Evolutionary conservation across 805 yeast genomes (phyloP).

Genomic region (Wickerhamiella alocasiicola): DNA sequence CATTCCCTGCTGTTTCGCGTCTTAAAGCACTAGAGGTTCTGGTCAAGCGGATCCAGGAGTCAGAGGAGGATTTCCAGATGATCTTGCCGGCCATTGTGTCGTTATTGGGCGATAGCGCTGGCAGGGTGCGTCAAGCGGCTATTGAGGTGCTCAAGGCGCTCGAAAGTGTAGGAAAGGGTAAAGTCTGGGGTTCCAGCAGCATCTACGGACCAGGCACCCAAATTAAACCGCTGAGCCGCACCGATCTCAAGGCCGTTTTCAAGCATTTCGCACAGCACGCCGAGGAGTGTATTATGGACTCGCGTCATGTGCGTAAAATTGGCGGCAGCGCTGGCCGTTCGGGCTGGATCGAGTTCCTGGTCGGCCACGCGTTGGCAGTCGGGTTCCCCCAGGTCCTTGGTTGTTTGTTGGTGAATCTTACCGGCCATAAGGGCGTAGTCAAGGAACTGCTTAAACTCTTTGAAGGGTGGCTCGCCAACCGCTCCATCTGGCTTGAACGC

Average conservation of each 20-base stretch:
- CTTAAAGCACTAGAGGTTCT: slow-evolving; percentile 25
- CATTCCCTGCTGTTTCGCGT: slow-evolving; percentile 29
- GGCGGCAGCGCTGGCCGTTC: slow-evolving; percentile 26
- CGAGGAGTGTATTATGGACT: slow-evolving; percentile 40
- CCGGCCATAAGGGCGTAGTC: slow-evolving; percentile 28
- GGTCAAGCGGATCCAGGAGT: slow-evolving; percentile 11
- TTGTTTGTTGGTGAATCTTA: slow-evolving; percentile 36
- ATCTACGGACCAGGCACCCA: slow-evolving; percentile 39
- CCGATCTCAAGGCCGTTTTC: slow-evolving; percentile 44
- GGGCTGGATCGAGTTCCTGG: slow-evolving; percentile 22
- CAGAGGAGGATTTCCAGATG: slow-evolving; percentile 27
- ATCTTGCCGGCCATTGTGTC: slow-evolving; percentile 25
- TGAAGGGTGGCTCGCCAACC: slow-evolving; percentile 34
- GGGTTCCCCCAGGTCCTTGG: slow-evolving; percentile 46
- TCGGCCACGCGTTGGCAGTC: slow-evolving; percentile 25
- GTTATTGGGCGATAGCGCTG: slow-evolving; percentile 27
- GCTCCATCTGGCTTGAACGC: slow-evolving; percentile 34
- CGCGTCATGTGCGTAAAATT: slow-evolving; percentile 28
- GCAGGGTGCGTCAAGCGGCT: slow-evolving; percentile 25
- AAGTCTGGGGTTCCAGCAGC: slow-evolving; percentile 26
- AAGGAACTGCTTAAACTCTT: slow-evolving; percentile 36
- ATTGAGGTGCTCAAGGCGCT: slow-evolving; percentile 17
- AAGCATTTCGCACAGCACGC: slow-evolving; percentile 28
- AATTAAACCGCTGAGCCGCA: slow-evolving; percentile 33
- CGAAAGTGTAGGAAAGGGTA: slow-evolving; percentile 13